Evolutionary conservation across 805 yeast genomes (phyloP).

Genomic region (Candida argentea): DNA sequence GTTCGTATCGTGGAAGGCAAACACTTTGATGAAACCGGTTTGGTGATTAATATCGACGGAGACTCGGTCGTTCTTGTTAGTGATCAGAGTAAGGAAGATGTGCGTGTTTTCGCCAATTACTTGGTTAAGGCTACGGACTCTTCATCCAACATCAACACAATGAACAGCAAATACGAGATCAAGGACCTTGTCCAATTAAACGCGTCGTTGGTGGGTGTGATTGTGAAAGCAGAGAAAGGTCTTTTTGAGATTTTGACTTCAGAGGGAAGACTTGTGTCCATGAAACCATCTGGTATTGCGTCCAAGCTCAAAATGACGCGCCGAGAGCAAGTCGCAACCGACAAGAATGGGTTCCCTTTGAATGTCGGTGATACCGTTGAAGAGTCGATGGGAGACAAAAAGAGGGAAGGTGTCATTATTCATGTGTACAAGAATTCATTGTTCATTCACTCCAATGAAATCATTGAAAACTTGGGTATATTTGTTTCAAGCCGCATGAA

Average conservation of each 20-base stretch:
- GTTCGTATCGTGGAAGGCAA: slow-evolving; percentile 88
- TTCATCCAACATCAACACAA: slow-evolving; percentile 42
- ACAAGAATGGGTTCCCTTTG: slow-evolving; percentile 73
- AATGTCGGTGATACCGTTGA: slow-evolving; percentile 89
- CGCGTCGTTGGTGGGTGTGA: slow-evolving; percentile 79
- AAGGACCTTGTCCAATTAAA: slow-evolving; percentile 86
- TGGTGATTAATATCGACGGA: slow-evolving; percentile 71
- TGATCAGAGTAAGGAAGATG: slow-evolving; percentile 80
- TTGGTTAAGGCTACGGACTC: slow-evolving; percentile 88
- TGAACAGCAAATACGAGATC: slow-evolving; percentile 70
- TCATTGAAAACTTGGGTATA: slow-evolving; percentile 81
- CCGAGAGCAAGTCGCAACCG: slow-evolving; percentile 77
- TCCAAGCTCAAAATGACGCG: slow-evolving; percentile 56
- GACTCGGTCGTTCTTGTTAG: slow-evolving; percentile 86
- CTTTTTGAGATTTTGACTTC: slow-evolving; percentile 70
- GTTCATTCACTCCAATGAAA: slow-evolving; percentile 71
- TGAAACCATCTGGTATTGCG: slow-evolving; percentile 75
- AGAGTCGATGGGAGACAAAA: slow-evolving; percentile 55
- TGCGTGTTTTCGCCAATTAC: slow-evolving; percentile 88
- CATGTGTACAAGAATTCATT: slow-evolving; percentile 76
- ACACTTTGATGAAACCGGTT: slow-evolving; percentile 88
- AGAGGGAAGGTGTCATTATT: slow-evolving; percentile 78
- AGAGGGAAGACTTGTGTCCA: slow-evolving; percentile 64
- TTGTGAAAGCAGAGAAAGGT: slow-evolving; percentile 84
- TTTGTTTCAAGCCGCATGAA: slow-evolving; percentile 70